phyloP scores from a whole-genome alignment of 208 protist species.

The Crithidia mellificae region DNA sequence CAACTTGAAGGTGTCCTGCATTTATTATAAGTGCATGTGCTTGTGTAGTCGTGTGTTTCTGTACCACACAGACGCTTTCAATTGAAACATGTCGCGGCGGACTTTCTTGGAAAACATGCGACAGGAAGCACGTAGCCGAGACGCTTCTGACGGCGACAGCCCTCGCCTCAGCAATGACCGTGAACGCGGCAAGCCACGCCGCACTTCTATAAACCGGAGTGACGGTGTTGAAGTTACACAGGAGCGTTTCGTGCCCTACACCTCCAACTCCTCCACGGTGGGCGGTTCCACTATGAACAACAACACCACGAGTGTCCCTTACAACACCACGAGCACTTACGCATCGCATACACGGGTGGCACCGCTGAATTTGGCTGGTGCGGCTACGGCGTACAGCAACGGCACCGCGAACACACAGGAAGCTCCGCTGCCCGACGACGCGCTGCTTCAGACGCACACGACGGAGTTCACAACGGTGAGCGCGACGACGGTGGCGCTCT shows the following conservation, averaged over 20 bases:
- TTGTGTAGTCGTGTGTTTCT: no score
- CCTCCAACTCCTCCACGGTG: neutral
- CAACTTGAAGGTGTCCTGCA: no score
- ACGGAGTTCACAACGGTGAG: constrained; percentile 14
- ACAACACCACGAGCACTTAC: neutral
- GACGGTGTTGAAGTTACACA: neutral
- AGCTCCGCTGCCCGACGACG: neutral
- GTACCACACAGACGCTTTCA: no score
- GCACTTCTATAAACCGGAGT: neutral
- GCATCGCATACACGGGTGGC: neutral
- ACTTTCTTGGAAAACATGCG: constrained; percentile 35
- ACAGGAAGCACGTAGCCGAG: constrained; percentile 24
- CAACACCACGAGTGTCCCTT: neutral
- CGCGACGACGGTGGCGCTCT: constrained; percentile 4
- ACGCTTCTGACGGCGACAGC: constrained; percentile 11
- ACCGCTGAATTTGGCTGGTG: neutral
- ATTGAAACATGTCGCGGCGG: constrained; percentile 33
- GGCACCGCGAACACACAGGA: neutral
- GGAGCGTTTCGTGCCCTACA: neutral
- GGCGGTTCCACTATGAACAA: neutral
- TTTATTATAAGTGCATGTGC: no score
- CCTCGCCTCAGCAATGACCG: constrained; percentile 7
- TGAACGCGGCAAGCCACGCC: neutral
- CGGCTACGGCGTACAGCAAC: neutral
- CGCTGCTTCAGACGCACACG: neutral